Base-by-base conservation (phyloP, 2,329 filamentous ascomycete genomes). In the Diaporthe citriasiana region DNA sequence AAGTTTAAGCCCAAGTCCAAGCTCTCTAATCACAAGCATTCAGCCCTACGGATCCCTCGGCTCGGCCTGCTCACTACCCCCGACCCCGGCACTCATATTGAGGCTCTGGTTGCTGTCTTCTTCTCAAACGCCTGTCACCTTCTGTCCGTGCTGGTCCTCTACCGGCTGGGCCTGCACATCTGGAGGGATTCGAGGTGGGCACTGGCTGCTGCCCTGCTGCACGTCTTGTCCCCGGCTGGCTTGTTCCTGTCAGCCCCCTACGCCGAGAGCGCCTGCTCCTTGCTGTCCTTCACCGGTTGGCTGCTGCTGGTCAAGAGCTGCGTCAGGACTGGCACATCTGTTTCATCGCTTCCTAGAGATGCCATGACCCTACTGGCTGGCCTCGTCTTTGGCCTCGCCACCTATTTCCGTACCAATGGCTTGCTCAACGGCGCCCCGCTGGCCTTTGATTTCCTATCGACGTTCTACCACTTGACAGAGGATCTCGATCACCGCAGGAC, bases 241-340 rank as follows among this genome's bases (percentile, higher is more conserved):
- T 84, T 98, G 3, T 98, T 99, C 81, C 89, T 99, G 25, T 95
- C 93, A 0, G 93, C 95, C 0, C 95, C 96, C 0, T 97, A 97
- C 82, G 89, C 91, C 13, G 97, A 99, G 84, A 91, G 93, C 76
- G 82, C 92, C 0, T 98, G 95, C 82, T 92, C 96, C 0, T 86
- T 94, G 30, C 85, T 98, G 45, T 93, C 93, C 53, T 94, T 98
- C 78, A 78, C 87, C 0, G 97, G 95, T 0, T 92, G 91, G 79
- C 87, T 93, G 40, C 81, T 93, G 63, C 97, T 96, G 81, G 89
- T 89, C 1, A 86, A 87, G 57, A 85, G 85, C 79, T 79, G 86
- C 87, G 12, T 69, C 13, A 76, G 19, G 40, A 83, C 25, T 81
- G 74, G 75, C 25, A 76, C 77, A 57, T 81, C 80, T 66, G 75